A percentile compares a stretch with the other conserved stretches of the same genome.
Conservation (phyloP, 164 flowering plant genomes). For the Vitis labrusca region DNA sequence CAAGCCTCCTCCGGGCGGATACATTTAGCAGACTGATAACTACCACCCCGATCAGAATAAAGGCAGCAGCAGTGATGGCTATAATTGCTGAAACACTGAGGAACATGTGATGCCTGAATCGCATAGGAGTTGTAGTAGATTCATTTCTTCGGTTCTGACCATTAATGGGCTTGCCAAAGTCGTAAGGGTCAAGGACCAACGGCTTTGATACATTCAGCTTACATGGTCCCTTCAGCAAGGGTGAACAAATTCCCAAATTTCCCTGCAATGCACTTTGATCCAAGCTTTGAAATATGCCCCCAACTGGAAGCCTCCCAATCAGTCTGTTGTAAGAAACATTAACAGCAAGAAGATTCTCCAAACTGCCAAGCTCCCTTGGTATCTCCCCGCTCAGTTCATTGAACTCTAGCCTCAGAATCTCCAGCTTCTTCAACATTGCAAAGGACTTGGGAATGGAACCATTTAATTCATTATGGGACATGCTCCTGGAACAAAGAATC, state of each 20-base stretch:
- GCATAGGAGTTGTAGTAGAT: conserved; percentile 13
- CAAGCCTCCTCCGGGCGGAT: conserved; percentile 60
- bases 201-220: conserved; percentile 86
- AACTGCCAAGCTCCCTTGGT: conserved; percentile 64
- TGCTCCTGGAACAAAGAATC: conserved; percentile 61
- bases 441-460: conserved; percentile 69
- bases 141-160: conserved; percentile 11
- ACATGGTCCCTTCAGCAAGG: conserved; percentile 80
- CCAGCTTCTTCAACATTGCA: conserved; percentile 62
- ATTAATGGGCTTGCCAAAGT: conserved; percentile 36
- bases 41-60: conserved; percentile 68
- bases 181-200: conserved; percentile 73
- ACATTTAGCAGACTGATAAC: conserved; percentile 65
- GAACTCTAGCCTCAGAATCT: conserved; percentile 70
- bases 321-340: conserved; percentile 81
- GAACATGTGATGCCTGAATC: conserved; percentile 45
- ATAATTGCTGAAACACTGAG: conserved; percentile 79
- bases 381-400: conserved; percentile 81
- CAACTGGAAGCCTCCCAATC: conserved; percentile 72
- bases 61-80: conserved; percentile 71
- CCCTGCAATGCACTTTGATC: conserved; percentile 76
- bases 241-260: conserved; percentile 91
- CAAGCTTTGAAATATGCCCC: conserved; percentile 62
- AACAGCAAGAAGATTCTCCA: conserved; percentile 74
- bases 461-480: conserved; percentile 69